Evolutionary conservation across 345 rosid species (phyloP), one percentile per base, ranked within the genome.

Genomic region (Boechera stricta): DNA sequence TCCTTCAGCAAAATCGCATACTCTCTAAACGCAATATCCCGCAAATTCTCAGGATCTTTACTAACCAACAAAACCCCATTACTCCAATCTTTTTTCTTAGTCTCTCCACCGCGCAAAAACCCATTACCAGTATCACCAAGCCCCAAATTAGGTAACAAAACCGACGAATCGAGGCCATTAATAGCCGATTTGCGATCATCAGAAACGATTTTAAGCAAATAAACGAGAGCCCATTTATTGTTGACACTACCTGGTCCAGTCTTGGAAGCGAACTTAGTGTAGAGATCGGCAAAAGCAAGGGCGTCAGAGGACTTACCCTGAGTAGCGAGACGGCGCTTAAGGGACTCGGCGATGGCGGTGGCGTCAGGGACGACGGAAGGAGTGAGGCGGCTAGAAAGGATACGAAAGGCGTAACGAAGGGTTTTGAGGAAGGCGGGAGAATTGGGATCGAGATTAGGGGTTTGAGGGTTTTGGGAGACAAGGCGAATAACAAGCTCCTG

Each of bases 251-350:
- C 98, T 1, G 92, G 91, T 6, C 99, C 99, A 2, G 87, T 85
- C 64, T 87, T 91, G 42, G 96, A 86, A n/a, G 91, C 90, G 80
- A 95, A 93, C 67, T 86, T 90, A 63, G 88, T 80, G 82, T 79
- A 92, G 42, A 93, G 88, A 80, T 93, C 99, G 67, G 91, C 82
- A 57, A 95, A 91, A 73, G 91, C 69, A 75, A 93, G 97, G 33
- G 98, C 99, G 51, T 86, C 87, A 8, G 97, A 87, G 80, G 98
- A 92, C 79, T 87, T 91, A 83, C 97, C 98, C 11, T 80, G 91
- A 64, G 90, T 85, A 69, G 97, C 98, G 64, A 96, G 98, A 18
- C 90, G 90, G 71, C 97, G 98, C 81, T 90, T 93, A 85, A 96
- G 83, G 32, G 99, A 93, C 80, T 93, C 99, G 3, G 98, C 91